These are phyloP conservation scores for Torulaspora microellipsoides DNA, from an alignment of 805 yeast species.

Conservation along the genomic window DNA sequence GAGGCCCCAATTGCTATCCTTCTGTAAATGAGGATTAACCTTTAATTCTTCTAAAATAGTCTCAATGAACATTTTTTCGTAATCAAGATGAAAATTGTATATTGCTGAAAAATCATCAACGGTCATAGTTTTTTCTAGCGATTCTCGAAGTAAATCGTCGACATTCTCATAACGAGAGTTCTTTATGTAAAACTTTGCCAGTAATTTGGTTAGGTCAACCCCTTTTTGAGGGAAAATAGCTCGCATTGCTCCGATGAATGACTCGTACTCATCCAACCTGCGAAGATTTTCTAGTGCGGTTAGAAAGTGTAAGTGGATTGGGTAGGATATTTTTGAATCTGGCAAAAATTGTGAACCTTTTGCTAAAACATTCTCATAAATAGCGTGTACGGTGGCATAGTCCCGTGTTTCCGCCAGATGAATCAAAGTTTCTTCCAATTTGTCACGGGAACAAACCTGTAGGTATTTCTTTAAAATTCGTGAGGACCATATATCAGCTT, in stretches of 20 bases:
- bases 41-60: conserved; percentile 13
- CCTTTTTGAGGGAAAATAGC: conserved; percentile 55
- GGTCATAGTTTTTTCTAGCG: conserved; percentile 44
- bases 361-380: conserved; percentile 16
- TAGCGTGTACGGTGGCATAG: conserved; percentile 7
- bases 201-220: conserved; percentile 43
- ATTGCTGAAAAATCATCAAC: conserved; percentile 58
- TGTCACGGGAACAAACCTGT: conserved; percentile 18
- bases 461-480: conserved; percentile 22
- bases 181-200: conserved; percentile 46
- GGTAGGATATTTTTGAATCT: conserved; percentile 10
- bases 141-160: conserved; percentile 43
- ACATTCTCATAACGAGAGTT: conserved; percentile 38
- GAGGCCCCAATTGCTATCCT: conserved; percentile 31
- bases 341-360: conserved; percentile 2
- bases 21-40: conserved; percentile 10
- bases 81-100: conserved; percentile 58
- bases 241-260: conserved; percentile 9
- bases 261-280: conserved; percentile 30
- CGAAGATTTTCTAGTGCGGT: conserved; percentile 9
- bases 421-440: conserved; percentile 8
- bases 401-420: conserved; percentile 20
- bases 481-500: conserved; percentile 25
- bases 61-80: conserved; percentile 35
- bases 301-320: conserved; percentile 16